phyloP scores from a whole-genome alignment of 306 rosid species.

The Vigna trinervia region DNA sequence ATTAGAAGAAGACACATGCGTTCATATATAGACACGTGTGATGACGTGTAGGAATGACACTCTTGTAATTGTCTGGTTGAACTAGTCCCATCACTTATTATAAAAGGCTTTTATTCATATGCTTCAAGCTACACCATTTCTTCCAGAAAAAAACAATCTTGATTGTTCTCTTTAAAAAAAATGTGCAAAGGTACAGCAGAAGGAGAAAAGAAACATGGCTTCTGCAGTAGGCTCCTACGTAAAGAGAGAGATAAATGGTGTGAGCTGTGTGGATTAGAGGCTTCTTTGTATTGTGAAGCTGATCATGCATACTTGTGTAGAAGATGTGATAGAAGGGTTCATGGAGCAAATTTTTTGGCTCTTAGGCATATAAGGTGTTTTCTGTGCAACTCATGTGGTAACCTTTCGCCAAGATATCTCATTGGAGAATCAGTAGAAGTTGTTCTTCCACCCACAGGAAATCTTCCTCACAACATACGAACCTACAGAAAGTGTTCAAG shows the following conservation, averaged over 20 bases:
- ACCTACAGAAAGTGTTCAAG: slow-evolving; percentile 40
- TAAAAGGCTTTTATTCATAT: slow-evolving; percentile 38
- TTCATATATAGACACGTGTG: slow-evolving; percentile 38
- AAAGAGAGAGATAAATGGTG: slow-evolving; percentile 52
- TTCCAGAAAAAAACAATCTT: slow-evolving; percentile 15
- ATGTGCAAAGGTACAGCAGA: slow-evolving; percentile 70
- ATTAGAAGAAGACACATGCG: slow-evolving; percentile 31
- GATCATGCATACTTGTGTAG: slow-evolving; percentile 78
- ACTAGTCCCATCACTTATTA: slow-evolving; percentile 36
- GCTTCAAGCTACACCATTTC: background rate
- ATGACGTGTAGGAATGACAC: slow-evolving; percentile 52
- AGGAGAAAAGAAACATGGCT: slow-evolving; percentile 42
- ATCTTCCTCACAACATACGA: slow-evolving; percentile 38
- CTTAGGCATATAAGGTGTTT: slow-evolving; percentile 73
- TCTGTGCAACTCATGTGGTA: slow-evolving; percentile 73
- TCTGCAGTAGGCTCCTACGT: background rate
- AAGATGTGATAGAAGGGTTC: slow-evolving; percentile 77
- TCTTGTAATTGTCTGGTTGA: slow-evolving; percentile 52
- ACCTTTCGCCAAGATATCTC: slow-evolving; percentile 65
- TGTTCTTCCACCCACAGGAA: slow-evolving; percentile 54
- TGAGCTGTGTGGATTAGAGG: slow-evolving; percentile 69
- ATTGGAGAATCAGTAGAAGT: slow-evolving; percentile 62
- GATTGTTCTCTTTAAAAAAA: slow-evolving; percentile 15
- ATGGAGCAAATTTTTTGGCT: slow-evolving; percentile 78
- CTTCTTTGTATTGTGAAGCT: slow-evolving; percentile 79